Evolutionary conservation across 148 eudicot genomes (phyloP).

Genomic region (Hydrangea macrophylla): DNA sequence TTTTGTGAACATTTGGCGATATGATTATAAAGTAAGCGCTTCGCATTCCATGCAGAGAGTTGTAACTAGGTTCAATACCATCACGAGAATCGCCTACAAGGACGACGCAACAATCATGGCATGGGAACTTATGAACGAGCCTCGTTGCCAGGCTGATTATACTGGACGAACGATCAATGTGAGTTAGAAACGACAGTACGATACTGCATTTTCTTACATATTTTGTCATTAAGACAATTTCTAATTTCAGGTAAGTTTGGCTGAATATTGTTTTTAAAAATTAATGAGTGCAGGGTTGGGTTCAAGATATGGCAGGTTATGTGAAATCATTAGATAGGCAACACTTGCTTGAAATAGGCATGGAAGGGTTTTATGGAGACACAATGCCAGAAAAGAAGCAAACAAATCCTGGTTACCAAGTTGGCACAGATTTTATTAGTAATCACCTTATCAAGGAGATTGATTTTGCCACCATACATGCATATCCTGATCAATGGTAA

Average conservation of each 20-base stretch:
- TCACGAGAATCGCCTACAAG: slow-evolving; percentile 24
- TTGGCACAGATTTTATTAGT: slow-evolving; percentile 33
- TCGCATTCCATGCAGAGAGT: slow-evolving; percentile 25
- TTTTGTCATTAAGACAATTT: too few species aligned
- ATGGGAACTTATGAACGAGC: slow-evolving; percentile 45
- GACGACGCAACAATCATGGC: slow-evolving; percentile 41
- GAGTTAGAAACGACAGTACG: too few species aligned
- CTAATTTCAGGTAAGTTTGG: too few species aligned
- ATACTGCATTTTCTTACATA: too few species aligned
- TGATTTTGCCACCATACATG: slow-evolving; percentile 36
- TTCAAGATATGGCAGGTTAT: slow-evolving; percentile 31
- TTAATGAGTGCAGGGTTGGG: slow-evolving; percentile 27
- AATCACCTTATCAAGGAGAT: slow-evolving; percentile 28
- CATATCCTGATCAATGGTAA: slow-evolving; percentile 35
- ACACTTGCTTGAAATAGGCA: slow-evolving; percentile 30
- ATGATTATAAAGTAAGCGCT: too few species aligned
- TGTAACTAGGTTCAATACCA: slow-evolving; percentile 34
- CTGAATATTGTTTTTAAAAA: too few species aligned
- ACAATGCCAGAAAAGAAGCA: slow-evolving; percentile 25
- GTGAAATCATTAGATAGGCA: slow-evolving; percentile 28
- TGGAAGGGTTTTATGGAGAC: slow-evolving; percentile 42
- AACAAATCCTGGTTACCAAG: slow-evolving; percentile 25
- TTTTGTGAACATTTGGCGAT: too few species aligned
- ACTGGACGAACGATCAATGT: slow-evolving; percentile 35
- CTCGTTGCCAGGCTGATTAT: slow-evolving; percentile 34